Percentiles rank a stretch among this genome's conserved stretches.
phyloP scores from a whole-genome alignment of 2,329 filamentous ascomycete species.

The Gaeumannomyces tritici region DNA sequence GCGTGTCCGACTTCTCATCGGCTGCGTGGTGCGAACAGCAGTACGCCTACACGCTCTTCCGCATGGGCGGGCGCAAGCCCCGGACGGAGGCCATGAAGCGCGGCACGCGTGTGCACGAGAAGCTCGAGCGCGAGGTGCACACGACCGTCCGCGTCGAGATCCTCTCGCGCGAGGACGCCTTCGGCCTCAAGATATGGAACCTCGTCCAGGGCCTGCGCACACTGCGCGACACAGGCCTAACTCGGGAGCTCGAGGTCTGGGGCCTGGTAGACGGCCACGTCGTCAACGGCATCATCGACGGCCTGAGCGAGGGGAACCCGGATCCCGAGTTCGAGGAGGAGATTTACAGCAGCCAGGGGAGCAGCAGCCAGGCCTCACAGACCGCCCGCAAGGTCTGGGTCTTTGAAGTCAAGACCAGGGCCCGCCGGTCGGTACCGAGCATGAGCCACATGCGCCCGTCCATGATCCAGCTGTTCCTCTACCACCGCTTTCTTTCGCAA shows the following conservation, averaged over 20 bases:
- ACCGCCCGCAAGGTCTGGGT: conserved; percentile 49
- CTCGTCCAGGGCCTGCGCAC: conserved; percentile 75
- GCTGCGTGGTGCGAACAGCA: conserved; percentile 96
- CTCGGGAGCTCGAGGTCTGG: conserved; percentile 76
- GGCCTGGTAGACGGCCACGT: conserved; percentile 72
- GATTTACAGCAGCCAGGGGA: conserved; percentile 29
- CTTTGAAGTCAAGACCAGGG: conserved; percentile 80
- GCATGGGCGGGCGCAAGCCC: conserved; percentile 62
- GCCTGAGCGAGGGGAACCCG: conserved; percentile 68
- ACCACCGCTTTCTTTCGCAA: conserved; percentile 72
- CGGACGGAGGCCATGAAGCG: conserved; percentile 75
- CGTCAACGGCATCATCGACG: conserved; percentile 84
- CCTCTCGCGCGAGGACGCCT: conserved; percentile 67
- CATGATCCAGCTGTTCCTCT: conserved; percentile 80
- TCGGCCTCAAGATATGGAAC: conserved; percentile 83
- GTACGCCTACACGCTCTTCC: conserved; percentile 78
- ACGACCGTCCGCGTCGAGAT: conserved; percentile 64
- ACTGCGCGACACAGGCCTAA: conserved; percentile 59
- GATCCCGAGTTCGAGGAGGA: conserved; percentile 60
- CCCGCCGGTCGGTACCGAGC: conserved; percentile 51
- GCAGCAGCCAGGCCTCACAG: conserved; percentile 11
- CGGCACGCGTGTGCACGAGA: conserved; percentile 71
- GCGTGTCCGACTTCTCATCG: conserved; percentile 79
- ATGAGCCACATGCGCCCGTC: conserved; percentile 62
- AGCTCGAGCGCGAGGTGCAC: conserved; percentile 78